Evolutionary conservation across 2,329 filamentous ascomycete genomes (phyloP).

Genomic region (Botryotinia convoluta): DNA sequence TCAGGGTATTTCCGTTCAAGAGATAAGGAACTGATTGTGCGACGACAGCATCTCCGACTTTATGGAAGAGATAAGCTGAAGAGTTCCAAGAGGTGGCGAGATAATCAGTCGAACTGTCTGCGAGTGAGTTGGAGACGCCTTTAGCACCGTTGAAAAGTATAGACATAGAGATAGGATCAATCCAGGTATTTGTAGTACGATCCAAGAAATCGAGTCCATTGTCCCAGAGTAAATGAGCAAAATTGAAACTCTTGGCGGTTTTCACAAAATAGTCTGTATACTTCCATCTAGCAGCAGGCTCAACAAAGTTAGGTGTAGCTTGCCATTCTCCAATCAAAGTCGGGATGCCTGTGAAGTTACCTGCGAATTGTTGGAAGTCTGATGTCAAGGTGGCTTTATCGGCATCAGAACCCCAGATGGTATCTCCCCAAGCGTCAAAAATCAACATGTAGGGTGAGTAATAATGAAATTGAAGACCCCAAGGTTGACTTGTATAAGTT

Average conservation of each 20-base stretch:
- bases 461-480: constrained; percentile 61
- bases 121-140: constrained; percentile 48
- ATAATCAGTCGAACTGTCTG: constrained; percentile 51
- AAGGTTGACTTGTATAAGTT: constrained; percentile 52
- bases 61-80: constrained; percentile 56
- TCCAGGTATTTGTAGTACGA: constrained; percentile 48
- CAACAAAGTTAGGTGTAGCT: constrained; percentile 48
- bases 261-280: constrained; percentile 55
- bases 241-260: constrained; percentile 49
- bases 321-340: constrained; percentile 58
- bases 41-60: constrained; percentile 44
- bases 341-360: constrained; percentile 55
- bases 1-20: constrained; percentile 54
- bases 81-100: constrained; percentile 46
- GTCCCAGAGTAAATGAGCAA: constrained; percentile 56
- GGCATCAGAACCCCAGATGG: constrained; percentile 55
- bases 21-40: constrained; percentile 48
- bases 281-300: constrained; percentile 55
- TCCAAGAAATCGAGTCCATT: constrained; percentile 57
- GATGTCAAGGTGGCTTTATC: constrained; percentile 50
- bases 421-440: constrained; percentile 55
- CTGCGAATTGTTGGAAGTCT: constrained; percentile 51
- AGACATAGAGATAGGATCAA: constrained; percentile 48
- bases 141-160: constrained; percentile 48
- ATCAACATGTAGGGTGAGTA: constrained; percentile 55